phyloP scores from a whole-genome alignment of 805 yeast species.

The Candida coleopterorum region DNA sequence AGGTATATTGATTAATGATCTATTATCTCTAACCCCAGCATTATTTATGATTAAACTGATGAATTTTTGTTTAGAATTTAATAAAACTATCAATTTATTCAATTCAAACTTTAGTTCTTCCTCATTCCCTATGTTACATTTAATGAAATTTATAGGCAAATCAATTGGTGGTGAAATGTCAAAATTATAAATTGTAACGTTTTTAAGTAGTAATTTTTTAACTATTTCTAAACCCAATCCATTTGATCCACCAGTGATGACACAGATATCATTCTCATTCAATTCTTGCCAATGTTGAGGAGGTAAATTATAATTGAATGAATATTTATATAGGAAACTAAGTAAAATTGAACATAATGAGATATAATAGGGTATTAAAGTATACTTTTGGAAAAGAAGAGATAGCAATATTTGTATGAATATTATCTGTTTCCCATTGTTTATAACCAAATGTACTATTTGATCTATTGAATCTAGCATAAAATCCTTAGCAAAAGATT shows the following conservation, averaged over 20 bases:
- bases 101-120: conserved; percentile 13
- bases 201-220: conserved; percentile 15
- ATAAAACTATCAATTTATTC: conserved; percentile 18
- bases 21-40: conserved; percentile 44
- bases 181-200: conserved; percentile 22
- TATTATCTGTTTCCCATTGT: conserved; percentile 1
- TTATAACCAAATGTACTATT: background rate
- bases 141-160: conserved; percentile 15
- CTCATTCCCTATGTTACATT: conserved; percentile 22
- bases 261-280: conserved; percentile 18
- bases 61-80: conserved; percentile 10
- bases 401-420: conserved; percentile 3
- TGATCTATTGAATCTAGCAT: conserved; percentile 7
- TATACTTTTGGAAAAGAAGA: conserved; percentile 1
- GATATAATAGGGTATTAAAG: conserved; percentile 4
- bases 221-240: conserved; percentile 48
- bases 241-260: conserved; percentile 48
- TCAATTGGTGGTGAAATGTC: conserved; percentile 18
- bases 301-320: conserved; percentile 6
- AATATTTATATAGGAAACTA: background rate
- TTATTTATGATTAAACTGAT: conserved; percentile 36
- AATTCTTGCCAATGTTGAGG: conserved; percentile 2
- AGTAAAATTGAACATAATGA: conserved; percentile 2
- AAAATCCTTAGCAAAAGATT: background rate
- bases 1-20: conserved; percentile 21